Evolutionary conservation across 2,329 filamentous ascomycete species (phyloP), one percentile per base, ranked within the genome.

Genomic region (Monosporascus sp.): DNA sequence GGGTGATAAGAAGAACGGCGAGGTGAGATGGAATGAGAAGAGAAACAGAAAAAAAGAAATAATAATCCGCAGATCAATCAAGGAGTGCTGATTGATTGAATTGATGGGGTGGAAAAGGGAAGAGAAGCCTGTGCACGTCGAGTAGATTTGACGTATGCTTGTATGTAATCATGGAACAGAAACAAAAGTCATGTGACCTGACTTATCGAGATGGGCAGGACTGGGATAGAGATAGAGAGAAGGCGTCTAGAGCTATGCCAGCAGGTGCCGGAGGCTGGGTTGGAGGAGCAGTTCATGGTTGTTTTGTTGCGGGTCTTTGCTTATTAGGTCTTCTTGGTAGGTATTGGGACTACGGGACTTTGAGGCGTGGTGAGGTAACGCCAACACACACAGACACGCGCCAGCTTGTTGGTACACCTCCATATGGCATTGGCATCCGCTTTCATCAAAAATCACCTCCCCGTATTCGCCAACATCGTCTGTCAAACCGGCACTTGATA

Each of bases 41-140:
- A 55, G 20, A 53, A 47, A 53, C 43, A 54, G 47, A 54, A 53
- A 51, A 52, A 52, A 46, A 53, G n/a, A 37, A 47, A 51, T 47
- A 56, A 57, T 55, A 51, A 49, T 50, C 55, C 54, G 55, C 48
- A 53, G 49, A 55, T 58, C 52, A 54, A 25, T 46, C 43, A 46
- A 46, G 24, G 25, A n/a, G 22, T 6, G 11, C 25, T 27, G 43
- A 46, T 46, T 46, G 43, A 46, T 46, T 31, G 43, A 46, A 25
- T 46, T 46, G 58, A 56, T 50, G 54, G 55, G 51, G 52, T 35
- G 17, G 55, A 47, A 58, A 58, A 58, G 53, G 55, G 58, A 60
- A 55, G 55, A 50, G 50, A 59, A 53, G 57, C 58, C 58, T 57
- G 58, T 60, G 58, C 58, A 59, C 58, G 48, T 49, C 52, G 53